These are phyloP conservation scores for Gliomastix tumulicola DNA, from an alignment of 2,329 filamentous ascomycete species.

Conservation along the genomic window DNA sequence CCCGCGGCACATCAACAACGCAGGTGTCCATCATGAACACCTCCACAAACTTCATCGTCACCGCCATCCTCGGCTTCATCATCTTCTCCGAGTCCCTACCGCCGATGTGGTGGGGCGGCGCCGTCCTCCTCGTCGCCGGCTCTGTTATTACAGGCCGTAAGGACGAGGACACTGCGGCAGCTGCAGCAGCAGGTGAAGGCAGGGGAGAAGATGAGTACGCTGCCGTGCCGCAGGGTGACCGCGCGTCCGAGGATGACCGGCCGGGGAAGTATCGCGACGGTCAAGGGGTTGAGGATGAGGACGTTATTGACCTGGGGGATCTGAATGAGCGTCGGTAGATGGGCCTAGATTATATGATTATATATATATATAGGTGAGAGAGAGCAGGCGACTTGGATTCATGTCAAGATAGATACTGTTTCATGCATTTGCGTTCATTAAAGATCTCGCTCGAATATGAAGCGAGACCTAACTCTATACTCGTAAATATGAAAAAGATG, in stretches of 20 bases:
- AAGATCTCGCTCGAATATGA: too few species aligned
- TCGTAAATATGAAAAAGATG: too few species aligned
- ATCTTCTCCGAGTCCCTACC: constrained; percentile 69
- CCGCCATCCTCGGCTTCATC: constrained; percentile 61
- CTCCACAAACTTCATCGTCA: constrained; percentile 73
- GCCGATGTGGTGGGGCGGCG: constrained; percentile 70
- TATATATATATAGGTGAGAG: too few species aligned
- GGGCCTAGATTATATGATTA: background rate
- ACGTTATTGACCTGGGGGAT: constrained; percentile 25
- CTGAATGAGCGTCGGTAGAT: constrained; percentile 5
- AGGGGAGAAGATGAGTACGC: constrained; percentile 17
- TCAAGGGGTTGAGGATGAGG: constrained; percentile 24
- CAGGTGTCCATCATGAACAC: constrained; percentile 80
- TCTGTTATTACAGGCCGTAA: constrained; percentile 73
- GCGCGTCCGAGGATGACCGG: constrained; percentile 9
- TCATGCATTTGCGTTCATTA: too few species aligned
- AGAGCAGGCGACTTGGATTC: too few species aligned
- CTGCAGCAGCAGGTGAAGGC: constrained; percentile 3
- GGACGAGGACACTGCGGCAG: constrained; percentile 38
- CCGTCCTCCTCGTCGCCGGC: constrained; percentile 63
- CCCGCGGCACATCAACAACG: constrained; percentile 66
- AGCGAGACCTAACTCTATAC: too few species aligned
- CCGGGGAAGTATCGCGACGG: constrained; percentile 12
- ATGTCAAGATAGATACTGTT: too few species aligned
- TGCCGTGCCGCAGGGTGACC: constrained; percentile 15